Conservation (phyloP, 2,329 filamentous ascomycete species). For the Diaporthe vexans region DNA sequence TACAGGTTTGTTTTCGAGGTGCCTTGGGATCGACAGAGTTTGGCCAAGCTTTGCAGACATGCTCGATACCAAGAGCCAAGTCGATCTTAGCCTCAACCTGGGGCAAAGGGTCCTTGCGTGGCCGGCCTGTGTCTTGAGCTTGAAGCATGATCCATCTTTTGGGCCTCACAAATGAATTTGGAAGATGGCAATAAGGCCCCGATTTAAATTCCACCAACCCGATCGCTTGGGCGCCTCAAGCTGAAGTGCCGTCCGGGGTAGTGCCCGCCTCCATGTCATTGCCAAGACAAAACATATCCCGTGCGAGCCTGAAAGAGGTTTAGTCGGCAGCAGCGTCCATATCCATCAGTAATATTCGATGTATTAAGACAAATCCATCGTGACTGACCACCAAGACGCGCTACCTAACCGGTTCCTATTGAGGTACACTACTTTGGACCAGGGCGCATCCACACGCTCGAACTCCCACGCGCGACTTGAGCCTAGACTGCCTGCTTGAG, state of each 20-base stretch:
- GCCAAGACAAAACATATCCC: conserved; percentile 30
- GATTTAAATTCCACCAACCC: conserved; percentile 22
- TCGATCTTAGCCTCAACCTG: conserved; percentile 2
- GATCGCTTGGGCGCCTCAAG: conserved; percentile 16
- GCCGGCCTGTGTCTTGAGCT: neutral
- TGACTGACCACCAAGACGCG: neutral
- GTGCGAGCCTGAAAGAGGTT: conserved; percentile 26
- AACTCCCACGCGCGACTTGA: neutral
- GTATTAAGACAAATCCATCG: conserved; percentile 20
- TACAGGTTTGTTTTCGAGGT: conserved; percentile 1
- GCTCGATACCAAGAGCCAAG: conserved; percentile 1
- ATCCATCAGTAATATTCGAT: conserved; percentile 8
- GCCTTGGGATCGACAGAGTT: conserved; percentile 23
- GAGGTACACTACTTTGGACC: neutral
- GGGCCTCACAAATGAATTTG: conserved; percentile 20
- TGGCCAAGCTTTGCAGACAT: conserved; percentile 15
- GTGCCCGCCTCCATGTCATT: conserved; percentile 1
- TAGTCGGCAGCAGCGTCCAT: conserved; percentile 8
- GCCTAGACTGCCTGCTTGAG: neutral
- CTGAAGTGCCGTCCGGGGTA: conserved; percentile 29
- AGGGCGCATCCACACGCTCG: neutral
- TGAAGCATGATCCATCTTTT: conserved; percentile 6
- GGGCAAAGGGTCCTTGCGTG: neutral
- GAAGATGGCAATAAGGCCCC: conserved; percentile 11
- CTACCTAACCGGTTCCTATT: neutral